These are phyloP conservation scores for Plasmodium relictum DNA, from an alignment of 169 alveolate genomes.

Conservation along the genomic window DNA sequence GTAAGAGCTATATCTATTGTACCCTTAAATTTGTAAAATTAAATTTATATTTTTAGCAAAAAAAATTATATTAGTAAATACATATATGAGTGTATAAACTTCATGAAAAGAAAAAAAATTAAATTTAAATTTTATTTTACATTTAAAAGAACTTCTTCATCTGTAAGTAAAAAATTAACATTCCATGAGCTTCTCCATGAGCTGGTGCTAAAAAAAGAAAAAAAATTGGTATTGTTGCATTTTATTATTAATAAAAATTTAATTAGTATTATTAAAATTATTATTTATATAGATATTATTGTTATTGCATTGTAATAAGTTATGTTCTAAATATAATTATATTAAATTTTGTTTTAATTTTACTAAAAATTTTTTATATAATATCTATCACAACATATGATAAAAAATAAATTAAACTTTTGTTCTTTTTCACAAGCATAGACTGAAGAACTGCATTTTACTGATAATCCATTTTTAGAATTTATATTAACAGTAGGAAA, in stretches of 20 bases:
- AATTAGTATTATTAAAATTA: too few relatives aligned
- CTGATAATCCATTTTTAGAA: slow-evolving; percentile 36
- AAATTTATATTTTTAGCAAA: not conserved
- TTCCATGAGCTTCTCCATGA: slow-evolving; percentile 75
- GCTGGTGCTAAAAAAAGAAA: slow-evolving; percentile 36
- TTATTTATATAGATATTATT: not conserved
- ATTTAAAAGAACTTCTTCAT: slow-evolving; percentile 21
- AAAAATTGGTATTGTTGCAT: not conserved
- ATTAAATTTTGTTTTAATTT: slow-evolving; percentile 7
- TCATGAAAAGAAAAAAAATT: not conserved
- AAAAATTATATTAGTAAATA: not conserved
- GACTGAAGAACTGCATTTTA: slow-evolving; percentile 50
- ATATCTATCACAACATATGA: slow-evolving; percentile 67
- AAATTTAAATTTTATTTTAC: slow-evolving; percentile 16
- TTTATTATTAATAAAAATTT: not conserved
- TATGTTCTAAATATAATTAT: not conserved
- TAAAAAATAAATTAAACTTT: slow-evolving; percentile 25
- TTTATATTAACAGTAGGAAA: slow-evolving; percentile 58
- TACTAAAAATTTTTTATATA: slow-evolving; percentile 73
- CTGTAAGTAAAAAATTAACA: slow-evolving; percentile 40
- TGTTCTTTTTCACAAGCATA: slow-evolving; percentile 44
- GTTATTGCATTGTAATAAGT: not conserved
- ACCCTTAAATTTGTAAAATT: slow-evolving; percentile 14
- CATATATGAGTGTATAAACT: not conserved
- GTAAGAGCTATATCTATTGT: slow-evolving; percentile 57